Percentiles rank a stretch among this genome's conserved stretches.
Evolutionary conservation across 129 eudicot genomes (phyloP).

Genomic region (Tanacetum coccineum): DNA sequence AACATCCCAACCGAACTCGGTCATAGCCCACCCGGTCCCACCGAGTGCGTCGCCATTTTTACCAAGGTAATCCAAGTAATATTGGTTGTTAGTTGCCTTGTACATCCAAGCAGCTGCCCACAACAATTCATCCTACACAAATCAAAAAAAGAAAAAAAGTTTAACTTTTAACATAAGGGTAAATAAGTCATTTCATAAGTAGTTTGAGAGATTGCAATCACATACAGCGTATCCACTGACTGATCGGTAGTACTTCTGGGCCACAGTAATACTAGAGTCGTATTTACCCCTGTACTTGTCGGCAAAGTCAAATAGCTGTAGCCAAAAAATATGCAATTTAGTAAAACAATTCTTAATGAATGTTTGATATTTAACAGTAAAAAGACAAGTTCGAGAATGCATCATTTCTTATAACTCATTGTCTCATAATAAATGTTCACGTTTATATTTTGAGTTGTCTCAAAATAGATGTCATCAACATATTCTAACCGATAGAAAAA

Average conservation of each 20-base stretch:
- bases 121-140: conserved; percentile 59
- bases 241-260: conserved; percentile 62
- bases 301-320: conserved; percentile 73
- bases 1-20: conserved; percentile 98
- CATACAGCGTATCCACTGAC: conserved; percentile 67
- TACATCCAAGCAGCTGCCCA: conserved; percentile 90
- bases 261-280: conserved; percentile 52
- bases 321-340: conserved; percentile 1
- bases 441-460: no score
- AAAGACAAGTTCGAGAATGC: no score
- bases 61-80: conserved; percentile 81
- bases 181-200: not conserved
- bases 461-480: no score
- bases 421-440: no score
- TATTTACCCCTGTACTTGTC: conserved; percentile 76
- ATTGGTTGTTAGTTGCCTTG: conserved; percentile 75
- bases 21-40: conserved; percentile 98
- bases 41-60: conserved; percentile 77
- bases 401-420: no score
- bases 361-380: no score
- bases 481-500: no score
- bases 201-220: conserved; percentile 16
- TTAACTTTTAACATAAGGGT: conserved; percentile 11
- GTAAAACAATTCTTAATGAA: not conserved
- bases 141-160: conserved; percentile 1